phyloP scores from a whole-genome alignment of 129 eudicot genomes.

The Sambucus nigra region DNA sequence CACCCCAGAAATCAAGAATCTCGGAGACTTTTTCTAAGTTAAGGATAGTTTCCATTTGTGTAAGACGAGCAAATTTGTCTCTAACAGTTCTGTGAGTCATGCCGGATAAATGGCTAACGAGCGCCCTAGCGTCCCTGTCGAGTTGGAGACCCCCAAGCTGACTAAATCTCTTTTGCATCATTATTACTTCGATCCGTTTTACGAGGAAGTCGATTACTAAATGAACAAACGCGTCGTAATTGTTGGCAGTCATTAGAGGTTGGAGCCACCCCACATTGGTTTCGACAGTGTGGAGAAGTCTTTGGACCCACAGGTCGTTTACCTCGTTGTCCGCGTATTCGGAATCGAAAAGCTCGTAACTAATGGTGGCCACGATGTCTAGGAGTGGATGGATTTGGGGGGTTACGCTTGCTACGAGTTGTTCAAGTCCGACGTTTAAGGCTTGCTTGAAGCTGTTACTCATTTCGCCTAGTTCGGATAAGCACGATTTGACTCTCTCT shows the following conservation, averaged over 20 bases:
- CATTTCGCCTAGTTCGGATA: constrained; percentile 72
- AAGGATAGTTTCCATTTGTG: constrained; percentile 90
- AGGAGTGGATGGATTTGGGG: constrained; percentile 74
- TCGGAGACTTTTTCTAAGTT: constrained; percentile 91
- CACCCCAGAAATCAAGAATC: constrained; percentile 96
- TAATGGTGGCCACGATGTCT: constrained; percentile 68
- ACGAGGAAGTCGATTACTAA: constrained; percentile 72
- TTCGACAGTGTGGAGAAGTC: constrained; percentile 82
- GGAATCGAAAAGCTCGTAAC: constrained; percentile 77
- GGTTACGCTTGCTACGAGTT: constrained; percentile 67
- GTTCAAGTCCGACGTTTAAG: constrained; percentile 57
- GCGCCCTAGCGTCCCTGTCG: constrained; percentile 70
- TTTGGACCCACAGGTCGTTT: constrained; percentile 96
- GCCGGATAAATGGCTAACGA: constrained; percentile 84
- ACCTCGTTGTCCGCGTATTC: constrained; percentile 90
- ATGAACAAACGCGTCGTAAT: constrained; percentile 72
- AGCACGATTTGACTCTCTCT: constrained; percentile 75
- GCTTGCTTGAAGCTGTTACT: constrained; percentile 78
- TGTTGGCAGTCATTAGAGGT: constrained; percentile 76
- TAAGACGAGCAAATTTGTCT: constrained; percentile 88
- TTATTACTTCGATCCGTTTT: constrained; percentile 83
- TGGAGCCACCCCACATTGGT: constrained; percentile 82
- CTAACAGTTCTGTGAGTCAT: constrained; percentile 93
- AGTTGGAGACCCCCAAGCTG: constrained; percentile 94
- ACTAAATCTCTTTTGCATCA: constrained; percentile 93